Evolutionary conservation across 2,329 filamentous ascomycete species (phyloP), one percentile per base, ranked within the genome.

Genomic region (Canariomyces notabilis): DNA sequence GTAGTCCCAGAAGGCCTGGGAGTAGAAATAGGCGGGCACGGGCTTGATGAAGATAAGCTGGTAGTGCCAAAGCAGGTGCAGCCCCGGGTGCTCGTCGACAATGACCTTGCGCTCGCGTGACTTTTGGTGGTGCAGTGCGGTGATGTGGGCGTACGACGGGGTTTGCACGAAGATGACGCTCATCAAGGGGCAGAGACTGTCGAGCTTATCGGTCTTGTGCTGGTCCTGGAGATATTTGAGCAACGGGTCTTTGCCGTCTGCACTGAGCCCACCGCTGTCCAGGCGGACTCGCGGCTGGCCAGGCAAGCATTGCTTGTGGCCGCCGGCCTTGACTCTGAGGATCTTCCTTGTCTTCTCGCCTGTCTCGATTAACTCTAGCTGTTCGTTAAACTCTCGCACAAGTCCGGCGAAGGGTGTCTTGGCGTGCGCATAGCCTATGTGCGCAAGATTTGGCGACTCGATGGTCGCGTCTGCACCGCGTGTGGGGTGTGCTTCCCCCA

Each of bases 21-120:
- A 63, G 35, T 62, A 58, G 7, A 70, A 58, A 46, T 64, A 69
- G 8, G 50, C 53, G 0, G 69, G 68, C 5, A 73, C 53, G 0
- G 69, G 70, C 46, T 72, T 72, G 57, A 72, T 56, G 54, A 65
- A 70, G 31, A 73, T 67, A 9, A 58, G 52, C 41, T 66, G 58
- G 47, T 65, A 57, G 46, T 63, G 59, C 68, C 67, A 71, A 9
- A 72, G 60, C 4, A 72, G 59, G 44, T 73, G 70, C 15, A 73
- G 59, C 8, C 64, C 61, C 1, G 67, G 62, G 26, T 65, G 56
- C 49, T 73, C 68, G 3, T 64, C 64, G 7, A 72, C 54, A 11
- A 68, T 44, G 43, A 73, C 63, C 7, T 61, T 49, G 8, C 70
- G 67, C 0, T 60, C 60, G 18, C 64, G 63, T 2, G 67, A 60